Percentiles rank a stretch among this genome's conserved stretches.
These are phyloP conservation scores for Malus hybrid DNA, from an alignment of 331 rosid species.

Conservation along the genomic window DNA sequence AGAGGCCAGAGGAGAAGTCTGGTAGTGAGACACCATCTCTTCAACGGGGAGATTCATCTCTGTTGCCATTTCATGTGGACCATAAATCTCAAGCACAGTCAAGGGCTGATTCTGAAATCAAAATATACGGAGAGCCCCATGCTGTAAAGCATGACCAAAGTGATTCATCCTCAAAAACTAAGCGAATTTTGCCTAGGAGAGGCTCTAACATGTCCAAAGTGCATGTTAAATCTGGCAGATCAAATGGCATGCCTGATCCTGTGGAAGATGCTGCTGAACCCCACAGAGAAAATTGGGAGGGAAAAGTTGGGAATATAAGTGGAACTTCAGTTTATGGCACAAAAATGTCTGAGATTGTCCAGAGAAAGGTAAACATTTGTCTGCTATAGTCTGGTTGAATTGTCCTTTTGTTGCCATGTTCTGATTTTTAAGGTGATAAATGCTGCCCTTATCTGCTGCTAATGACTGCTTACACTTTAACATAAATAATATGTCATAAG, in stretches of 20 bases:
- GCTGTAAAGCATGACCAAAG: constrained; percentile 57
- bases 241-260: constrained; percentile 51
- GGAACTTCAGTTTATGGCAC: constrained; percentile 51
- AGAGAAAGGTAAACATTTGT: constrained; percentile 59
- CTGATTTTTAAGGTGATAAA: neutral
- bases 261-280: constrained; percentile 61
- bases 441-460: neutral
- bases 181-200: constrained; percentile 64
- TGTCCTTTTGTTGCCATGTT: neutral
- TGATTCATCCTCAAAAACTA: constrained; percentile 51
- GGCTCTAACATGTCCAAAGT: constrained; percentile 51
- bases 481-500: neutral
- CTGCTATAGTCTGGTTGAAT: neutral
- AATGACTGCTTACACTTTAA: no score
- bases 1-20: constrained; percentile 73
- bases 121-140: constrained; percentile 48
- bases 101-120: constrained; percentile 54
- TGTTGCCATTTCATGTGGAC: constrained; percentile 51
- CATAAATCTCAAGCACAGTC: constrained; percentile 46
- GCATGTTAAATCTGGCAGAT: constrained; percentile 65
- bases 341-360: constrained; percentile 79
- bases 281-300: constrained; percentile 69
- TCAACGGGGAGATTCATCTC: constrained; percentile 67
- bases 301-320: constrained; percentile 48
- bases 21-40: constrained; percentile 54